A percentile compares a stretch with the other conserved stretches of the same genome.
These are phyloP conservation scores for Torulaspora gathmanii DNA, from an alignment of 805 yeast genomes.

Conservation along the genomic window DNA sequence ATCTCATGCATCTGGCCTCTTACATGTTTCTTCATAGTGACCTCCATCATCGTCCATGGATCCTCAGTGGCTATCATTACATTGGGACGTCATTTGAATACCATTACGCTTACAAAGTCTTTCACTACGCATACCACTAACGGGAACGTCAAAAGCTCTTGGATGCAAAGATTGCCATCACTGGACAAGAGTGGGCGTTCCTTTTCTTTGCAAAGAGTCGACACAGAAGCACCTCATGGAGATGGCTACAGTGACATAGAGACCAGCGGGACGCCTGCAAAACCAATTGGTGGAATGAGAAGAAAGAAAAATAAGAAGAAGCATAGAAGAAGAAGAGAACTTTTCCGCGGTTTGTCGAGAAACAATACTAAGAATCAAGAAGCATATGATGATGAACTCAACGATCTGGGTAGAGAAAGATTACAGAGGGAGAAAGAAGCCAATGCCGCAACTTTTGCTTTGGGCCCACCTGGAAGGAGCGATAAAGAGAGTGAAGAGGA, in stretches of 20 bases:
- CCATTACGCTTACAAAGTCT: slow-evolving; percentile 89
- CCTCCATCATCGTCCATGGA: slow-evolving; percentile 86
- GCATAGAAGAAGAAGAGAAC: slow-evolving; percentile 34
- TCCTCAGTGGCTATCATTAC: slow-evolving; percentile 76
- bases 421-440: slow-evolving; percentile 42
- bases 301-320: slow-evolving; percentile 41
- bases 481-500: slow-evolving; percentile 16
- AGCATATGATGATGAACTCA: slow-evolving; percentile 28
- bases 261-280: slow-evolving; percentile 58
- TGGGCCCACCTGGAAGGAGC: slow-evolving; percentile 29
- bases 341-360: slow-evolving; percentile 16
- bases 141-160: slow-evolving; percentile 50
- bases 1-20: slow-evolving; percentile 76
- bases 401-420: slow-evolving; percentile 35
- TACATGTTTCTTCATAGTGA: slow-evolving; percentile 69
- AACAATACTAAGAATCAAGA: slow-evolving; percentile 16
- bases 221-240: slow-evolving; percentile 48
- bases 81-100: slow-evolving; percentile 79
- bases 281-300: slow-evolving; percentile 72
- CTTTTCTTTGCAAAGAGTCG: slow-evolving; percentile 77
- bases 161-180: slow-evolving; percentile 84
- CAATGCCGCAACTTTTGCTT: slow-evolving; percentile 41
- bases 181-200: slow-evolving; percentile 64
- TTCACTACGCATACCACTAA: slow-evolving; percentile 68
- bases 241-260: slow-evolving; percentile 42